A percentile compares a stretch with the other conserved stretches of the same genome.
These are phyloP conservation scores for Asclepias syriaca DNA, from an alignment of 257 asterid species.

Conservation along the genomic window DNA sequence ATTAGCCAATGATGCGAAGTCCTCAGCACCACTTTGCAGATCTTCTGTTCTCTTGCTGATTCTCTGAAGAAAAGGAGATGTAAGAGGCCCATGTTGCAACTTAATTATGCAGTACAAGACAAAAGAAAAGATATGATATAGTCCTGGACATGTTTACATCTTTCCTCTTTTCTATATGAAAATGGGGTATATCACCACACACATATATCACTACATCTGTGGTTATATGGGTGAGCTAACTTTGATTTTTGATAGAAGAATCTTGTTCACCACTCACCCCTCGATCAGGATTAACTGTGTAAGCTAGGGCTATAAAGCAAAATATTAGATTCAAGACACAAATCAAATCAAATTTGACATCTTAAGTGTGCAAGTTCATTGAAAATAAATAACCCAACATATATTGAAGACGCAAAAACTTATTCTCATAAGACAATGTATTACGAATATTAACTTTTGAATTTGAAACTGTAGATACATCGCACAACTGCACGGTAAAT, in stretches of 20 bases:
- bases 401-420: not conserved
- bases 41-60: slow-evolving; percentile 71
- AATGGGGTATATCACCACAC: not conserved
- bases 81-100: not conserved
- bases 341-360: not conserved
- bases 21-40: slow-evolving; percentile 72
- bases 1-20: slow-evolving; percentile 79
- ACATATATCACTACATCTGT: not conserved
- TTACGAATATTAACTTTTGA: not conserved
- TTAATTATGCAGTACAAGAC: not conserved
- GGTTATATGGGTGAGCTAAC: not conserved
- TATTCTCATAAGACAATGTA: not conserved
- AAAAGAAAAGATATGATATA: not conserved
- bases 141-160: not conserved
- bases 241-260: not conserved
- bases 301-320: not conserved
- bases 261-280: not conserved
- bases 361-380: not conserved
- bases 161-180: not conserved
- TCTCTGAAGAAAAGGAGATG: slow-evolving; percentile 39
- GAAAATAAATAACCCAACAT: not conserved
- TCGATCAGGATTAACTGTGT: not conserved
- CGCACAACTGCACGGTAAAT: not conserved
- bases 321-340: not conserved
- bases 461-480: not conserved